Evolutionary conservation across 164 flowering plant species (phyloP).

Genomic region (Vitis rotundifolia): DNA sequence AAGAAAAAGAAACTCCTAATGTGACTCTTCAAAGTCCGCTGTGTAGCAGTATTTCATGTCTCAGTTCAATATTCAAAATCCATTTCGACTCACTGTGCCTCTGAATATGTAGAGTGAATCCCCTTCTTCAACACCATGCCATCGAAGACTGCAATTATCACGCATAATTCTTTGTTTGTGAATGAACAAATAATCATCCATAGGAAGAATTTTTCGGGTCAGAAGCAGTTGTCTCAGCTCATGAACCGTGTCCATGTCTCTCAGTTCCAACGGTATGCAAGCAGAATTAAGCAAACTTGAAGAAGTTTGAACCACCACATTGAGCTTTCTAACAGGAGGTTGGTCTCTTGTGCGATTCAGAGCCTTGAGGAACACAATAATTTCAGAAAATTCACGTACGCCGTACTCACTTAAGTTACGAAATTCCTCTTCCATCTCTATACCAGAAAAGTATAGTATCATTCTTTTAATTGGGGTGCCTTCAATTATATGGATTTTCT

Average conservation of each 20-base stretch:
- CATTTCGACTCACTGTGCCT: conserved; percentile 55
- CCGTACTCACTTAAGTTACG: conserved; percentile 67
- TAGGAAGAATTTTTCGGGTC: conserved; percentile 50
- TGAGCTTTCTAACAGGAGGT: conserved; percentile 38
- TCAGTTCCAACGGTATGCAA: conserved; percentile 55
- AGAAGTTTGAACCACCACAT: conserved; percentile 58
- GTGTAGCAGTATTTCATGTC: no score
- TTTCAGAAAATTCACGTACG: conserved; percentile 48
- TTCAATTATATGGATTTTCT: conserved; percentile 71
- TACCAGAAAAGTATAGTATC: conserved; percentile 47
- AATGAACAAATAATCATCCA: conserved; percentile 79
- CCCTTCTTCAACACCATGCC: conserved; percentile 86
- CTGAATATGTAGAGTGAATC: conserved; percentile 72
- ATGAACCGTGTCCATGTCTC: conserved; percentile 45
- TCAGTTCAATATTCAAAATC: conserved; percentile 7
- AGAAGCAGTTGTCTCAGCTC: conserved; percentile 57
- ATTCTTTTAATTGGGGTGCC: conserved; percentile 57
- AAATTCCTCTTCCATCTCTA: conserved; percentile 59
- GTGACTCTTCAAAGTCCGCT: no score
- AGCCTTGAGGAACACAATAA: conserved; percentile 44
- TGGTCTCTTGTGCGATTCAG: conserved; percentile 25
- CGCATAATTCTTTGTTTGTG: conserved; percentile 87
- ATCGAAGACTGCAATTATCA: conserved; percentile 56
- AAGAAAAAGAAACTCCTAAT: no score
- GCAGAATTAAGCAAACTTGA: conserved; percentile 59